A percentile compares a stretch with the other conserved stretches of the same genome.
Evolutionary conservation across 495 filamentous ascomycete species (phyloP).

Genomic region (Annulohypoxylon bovei): DNA sequence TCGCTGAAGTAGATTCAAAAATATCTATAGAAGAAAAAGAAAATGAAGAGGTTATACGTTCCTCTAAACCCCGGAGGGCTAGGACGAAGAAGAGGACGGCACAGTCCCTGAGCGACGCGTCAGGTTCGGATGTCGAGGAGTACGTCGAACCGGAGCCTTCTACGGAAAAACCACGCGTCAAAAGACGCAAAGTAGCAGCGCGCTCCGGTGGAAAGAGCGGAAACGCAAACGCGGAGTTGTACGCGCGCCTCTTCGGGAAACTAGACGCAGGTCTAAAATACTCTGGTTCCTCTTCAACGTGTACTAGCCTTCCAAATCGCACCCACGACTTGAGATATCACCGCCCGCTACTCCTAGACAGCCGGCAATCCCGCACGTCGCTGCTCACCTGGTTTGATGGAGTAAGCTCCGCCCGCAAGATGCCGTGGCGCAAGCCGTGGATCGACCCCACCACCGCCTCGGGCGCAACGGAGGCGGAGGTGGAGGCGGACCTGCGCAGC

Average conservation of each 20-base stretch:
- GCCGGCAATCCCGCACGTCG: slow-evolving; percentile 27
- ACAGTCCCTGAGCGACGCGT: slow-evolving; percentile 4
- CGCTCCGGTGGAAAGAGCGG: slow-evolving; percentile 4
- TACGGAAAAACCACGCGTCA: neutral
- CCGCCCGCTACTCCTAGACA: slow-evolving; percentile 52
- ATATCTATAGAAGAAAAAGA: neutral
- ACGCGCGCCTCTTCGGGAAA: slow-evolving; percentile 22
- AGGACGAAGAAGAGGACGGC: slow-evolving; percentile 17
- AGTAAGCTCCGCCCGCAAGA: slow-evolving; percentile 48
- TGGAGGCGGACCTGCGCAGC: slow-evolving; percentile 20
- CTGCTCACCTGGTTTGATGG: slow-evolving; percentile 56
- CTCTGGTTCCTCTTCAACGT: neutral
- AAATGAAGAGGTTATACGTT: neutral
- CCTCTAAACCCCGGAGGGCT: neutral
- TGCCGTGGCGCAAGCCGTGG: slow-evolving; percentile 62
- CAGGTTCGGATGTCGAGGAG: slow-evolving; percentile 6
- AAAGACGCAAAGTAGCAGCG: slow-evolving; percentile 27
- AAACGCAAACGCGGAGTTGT: slow-evolving; percentile 10
- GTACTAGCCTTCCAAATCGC: slow-evolving; percentile 18
- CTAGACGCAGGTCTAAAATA: neutral
- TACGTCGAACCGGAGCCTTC: neutral
- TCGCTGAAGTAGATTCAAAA: neutral
- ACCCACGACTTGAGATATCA: slow-evolving; percentile 49
- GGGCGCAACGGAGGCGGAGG: neutral
- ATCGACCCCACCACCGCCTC: slow-evolving; percentile 31